A percentile compares a stretch with the other conserved stretches of the same genome.
Conservation (phyloP, 75 land plant genomes). For the Sequoia sempervirens region DNA sequence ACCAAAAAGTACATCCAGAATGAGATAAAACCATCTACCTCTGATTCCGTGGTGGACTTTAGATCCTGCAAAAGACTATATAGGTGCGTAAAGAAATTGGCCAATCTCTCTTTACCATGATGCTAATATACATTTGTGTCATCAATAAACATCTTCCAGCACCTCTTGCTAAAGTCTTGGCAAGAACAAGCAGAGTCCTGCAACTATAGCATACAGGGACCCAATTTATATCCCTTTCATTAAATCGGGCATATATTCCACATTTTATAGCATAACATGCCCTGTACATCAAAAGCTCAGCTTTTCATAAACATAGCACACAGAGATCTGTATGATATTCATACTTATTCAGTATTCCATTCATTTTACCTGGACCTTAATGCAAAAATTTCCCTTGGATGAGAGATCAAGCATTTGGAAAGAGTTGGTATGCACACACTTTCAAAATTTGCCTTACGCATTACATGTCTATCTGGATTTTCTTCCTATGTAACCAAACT, state of each 20-base stretch:
- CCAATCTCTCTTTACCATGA: too few species aligned
- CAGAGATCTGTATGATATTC: background rate
- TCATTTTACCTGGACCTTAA: background rate
- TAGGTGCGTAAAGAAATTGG: too few species aligned
- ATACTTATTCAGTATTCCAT: background rate
- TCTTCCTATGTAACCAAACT: too few species aligned
- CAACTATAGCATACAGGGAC: background rate
- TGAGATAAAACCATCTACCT: too few species aligned
- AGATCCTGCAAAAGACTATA: too few species aligned
- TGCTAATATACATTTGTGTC: too few species aligned
- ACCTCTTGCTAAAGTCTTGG: too few species aligned
- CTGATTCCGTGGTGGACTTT: too few species aligned
- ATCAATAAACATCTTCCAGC: too few species aligned
- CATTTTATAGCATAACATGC: background rate
- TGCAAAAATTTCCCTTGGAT: background rate
- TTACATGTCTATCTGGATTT: background rate
- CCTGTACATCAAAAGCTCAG: background rate
- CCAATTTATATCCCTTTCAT: background rate
- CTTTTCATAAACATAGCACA: background rate
- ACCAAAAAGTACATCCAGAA: too few species aligned
- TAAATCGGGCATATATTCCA: background rate
- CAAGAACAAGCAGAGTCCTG: background rate
- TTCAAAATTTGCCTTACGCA: background rate
- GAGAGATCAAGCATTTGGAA: background rate
- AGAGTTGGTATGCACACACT: background rate